Percentiles rank a stretch among this genome's conserved stretches.
phyloP scores from a whole-genome alignment of 257 asterid species.

The Oldenlandia corymbosa region DNA sequence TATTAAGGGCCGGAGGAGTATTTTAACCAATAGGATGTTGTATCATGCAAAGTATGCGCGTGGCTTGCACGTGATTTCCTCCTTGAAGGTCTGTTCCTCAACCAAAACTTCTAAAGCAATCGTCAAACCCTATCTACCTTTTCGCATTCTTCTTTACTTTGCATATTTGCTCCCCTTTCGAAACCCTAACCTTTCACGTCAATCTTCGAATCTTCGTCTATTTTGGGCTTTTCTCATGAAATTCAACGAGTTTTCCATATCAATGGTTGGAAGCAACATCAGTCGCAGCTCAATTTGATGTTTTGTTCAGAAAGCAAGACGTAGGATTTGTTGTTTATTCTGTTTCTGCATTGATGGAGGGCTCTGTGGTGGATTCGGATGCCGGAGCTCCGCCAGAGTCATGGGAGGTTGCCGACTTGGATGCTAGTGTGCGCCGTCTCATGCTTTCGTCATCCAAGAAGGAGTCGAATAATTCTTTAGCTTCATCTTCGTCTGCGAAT shows the following conservation, averaged over 20 bases:
- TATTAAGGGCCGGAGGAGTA: no score
- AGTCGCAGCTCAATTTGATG: constrained; percentile 48
- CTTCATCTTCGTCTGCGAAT: constrained; percentile 20
- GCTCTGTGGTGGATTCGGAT: constrained; percentile 65
- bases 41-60: no score
- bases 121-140: constrained; percentile 61
- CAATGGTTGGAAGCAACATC: constrained; percentile 17
- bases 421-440: constrained; percentile 75
- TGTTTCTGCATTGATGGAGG: constrained; percentile 43
- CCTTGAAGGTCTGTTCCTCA: background rate
- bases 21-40: no score
- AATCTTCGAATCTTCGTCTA: constrained; percentile 13
- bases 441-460: constrained; percentile 57
- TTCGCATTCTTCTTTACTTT: constrained; percentile 1
- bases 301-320: constrained; percentile 21
- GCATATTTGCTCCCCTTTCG: constrained; percentile 5
- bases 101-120: constrained; percentile 26
- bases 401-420: constrained; percentile 98
- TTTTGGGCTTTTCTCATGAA: constrained; percentile 37
- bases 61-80: background rate
- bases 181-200: constrained; percentile 35
- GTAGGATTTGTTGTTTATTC: constrained; percentile 15
- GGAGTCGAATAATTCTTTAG: constrained; percentile 25
- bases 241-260: constrained; percentile 20
- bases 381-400: constrained; percentile 74